Percentiles rank a stretch among this genome's conserved stretches.
These are phyloP conservation scores for Nitzschia sp. DNA, from an alignment of 108 stramenopile genomes.

Conservation along the genomic window DNA sequence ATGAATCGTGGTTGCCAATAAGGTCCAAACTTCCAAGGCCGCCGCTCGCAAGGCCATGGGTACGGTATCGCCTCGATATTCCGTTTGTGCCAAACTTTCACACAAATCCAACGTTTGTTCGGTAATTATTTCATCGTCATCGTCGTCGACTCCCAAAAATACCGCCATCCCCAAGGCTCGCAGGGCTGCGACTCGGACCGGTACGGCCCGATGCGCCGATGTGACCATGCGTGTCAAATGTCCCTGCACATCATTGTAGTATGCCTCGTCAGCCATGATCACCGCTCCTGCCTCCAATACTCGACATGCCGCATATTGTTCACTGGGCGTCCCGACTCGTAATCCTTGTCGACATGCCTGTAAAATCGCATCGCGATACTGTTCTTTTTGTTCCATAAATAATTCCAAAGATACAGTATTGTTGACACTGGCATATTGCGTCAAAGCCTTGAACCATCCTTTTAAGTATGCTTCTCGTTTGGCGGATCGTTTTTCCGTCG, in stretches of 20 bases:
- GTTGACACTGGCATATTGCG: slow-evolving; percentile 57
- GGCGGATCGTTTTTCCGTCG: slow-evolving; percentile 62
- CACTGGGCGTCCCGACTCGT: slow-evolving; percentile 52
- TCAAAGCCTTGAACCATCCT: slow-evolving; percentile 59
- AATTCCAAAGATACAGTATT: slow-evolving; percentile 23
- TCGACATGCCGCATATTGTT: slow-evolving; percentile 88
- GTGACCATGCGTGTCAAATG: slow-evolving; percentile 54
- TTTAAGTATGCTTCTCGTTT: slow-evolving; percentile 58
- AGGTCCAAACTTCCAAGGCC: slow-evolving; percentile 81
- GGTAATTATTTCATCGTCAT: slow-evolving; percentile 41
- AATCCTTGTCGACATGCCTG: slow-evolving; percentile 33
- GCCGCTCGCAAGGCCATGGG: slow-evolving; percentile 52
- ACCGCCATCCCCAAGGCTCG: slow-evolving; percentile 68
- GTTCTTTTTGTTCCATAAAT: too few relatives aligned
- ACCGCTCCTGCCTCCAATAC: slow-evolving; percentile 71
- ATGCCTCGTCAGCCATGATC: slow-evolving; percentile 62
- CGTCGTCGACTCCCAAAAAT: slow-evolving; percentile 64
- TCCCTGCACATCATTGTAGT: slow-evolving; percentile 42
- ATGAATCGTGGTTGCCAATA: slow-evolving; percentile 63
- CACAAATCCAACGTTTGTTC: slow-evolving; percentile 65
- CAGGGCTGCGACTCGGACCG: slow-evolving; percentile 72
- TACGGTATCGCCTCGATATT: slow-evolving; percentile 62
- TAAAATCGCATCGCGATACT: slow-evolving; percentile 10
- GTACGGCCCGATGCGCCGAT: slow-evolving; percentile 56
- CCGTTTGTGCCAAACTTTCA: slow-evolving; percentile 47